phyloP scores from a whole-genome alignment of 805 yeast genomes.

The Lipomyces yamadae region DNA sequence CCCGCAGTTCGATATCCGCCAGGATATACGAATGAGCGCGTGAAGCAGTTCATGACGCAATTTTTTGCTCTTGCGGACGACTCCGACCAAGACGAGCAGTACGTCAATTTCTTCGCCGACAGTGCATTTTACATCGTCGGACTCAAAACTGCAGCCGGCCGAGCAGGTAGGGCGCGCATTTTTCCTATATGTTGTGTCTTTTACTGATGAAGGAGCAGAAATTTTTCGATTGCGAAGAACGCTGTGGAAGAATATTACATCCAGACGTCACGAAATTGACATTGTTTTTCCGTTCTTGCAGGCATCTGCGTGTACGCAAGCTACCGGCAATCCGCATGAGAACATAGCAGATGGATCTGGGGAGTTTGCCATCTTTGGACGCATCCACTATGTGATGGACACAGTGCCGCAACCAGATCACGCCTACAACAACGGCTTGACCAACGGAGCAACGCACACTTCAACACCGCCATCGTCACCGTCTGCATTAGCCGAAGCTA shows the following conservation, averaged over 20 bases:
- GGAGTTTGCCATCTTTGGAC: constrained; percentile 23
- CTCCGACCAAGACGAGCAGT: constrained; percentile 16
- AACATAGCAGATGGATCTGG: background rate
- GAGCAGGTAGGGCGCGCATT: constrained; percentile 12
- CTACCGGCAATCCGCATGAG: background rate
- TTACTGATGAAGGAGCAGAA: background rate
- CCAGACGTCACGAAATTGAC: constrained; percentile 21
- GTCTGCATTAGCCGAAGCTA: background rate
- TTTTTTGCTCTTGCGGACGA: constrained; percentile 21
- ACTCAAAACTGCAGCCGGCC: constrained; percentile 21
- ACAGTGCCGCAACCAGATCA: constrained; percentile 3
- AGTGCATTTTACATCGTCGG: constrained; percentile 24
- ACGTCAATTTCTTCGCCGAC: constrained; percentile 20
- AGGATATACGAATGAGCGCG: constrained; percentile 14
- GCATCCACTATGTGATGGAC: constrained; percentile 21
- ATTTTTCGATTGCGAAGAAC: constrained; percentile 11
- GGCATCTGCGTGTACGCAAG: background rate
- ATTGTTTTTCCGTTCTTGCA: constrained; percentile 19
- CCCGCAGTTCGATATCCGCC: constrained; percentile 20
- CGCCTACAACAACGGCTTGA: background rate
- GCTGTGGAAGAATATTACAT: constrained; percentile 9
- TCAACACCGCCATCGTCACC: background rate
- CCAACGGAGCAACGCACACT: background rate
- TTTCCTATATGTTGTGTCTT: background rate
- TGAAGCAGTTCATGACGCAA: constrained; percentile 17